Conservation (phyloP, 768 basidiomycete genomes). For the Multifurca ochricompacta region DNA sequence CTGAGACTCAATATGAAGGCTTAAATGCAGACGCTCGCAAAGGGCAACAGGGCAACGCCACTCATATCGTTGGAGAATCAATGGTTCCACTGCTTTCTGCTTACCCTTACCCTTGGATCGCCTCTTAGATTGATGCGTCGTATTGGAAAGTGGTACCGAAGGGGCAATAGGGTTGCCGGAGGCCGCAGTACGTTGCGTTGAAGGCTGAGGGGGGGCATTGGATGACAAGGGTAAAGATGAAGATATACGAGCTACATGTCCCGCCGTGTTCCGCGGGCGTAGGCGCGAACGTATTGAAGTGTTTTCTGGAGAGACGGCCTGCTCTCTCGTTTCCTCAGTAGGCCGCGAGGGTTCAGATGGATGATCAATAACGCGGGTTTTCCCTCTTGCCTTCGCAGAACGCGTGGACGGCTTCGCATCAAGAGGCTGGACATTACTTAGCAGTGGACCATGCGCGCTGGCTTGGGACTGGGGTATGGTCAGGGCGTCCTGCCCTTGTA, state of each 20-base stretch:
- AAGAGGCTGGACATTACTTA: background rate
- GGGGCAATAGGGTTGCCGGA: background rate
- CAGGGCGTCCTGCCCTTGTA: background rate
- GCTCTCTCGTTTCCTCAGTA: background rate
- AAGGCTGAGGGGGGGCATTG: background rate
- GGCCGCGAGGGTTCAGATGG: background rate
- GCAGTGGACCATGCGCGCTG: background rate
- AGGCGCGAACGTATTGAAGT: slow-evolving; percentile 17
- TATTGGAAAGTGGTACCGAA: background rate
- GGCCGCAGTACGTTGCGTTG: background rate
- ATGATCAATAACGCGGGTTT: background rate
- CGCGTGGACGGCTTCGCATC: background rate
- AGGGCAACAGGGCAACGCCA: slow-evolving; percentile 19
- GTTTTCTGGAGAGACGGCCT: background rate
- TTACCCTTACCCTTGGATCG: slow-evolving; percentile 16
- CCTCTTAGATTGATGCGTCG: background rate
- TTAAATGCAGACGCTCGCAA: slow-evolving; percentile 16
- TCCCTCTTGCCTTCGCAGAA: background rate
- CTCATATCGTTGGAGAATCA: slow-evolving; percentile 15
- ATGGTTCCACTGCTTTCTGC: slow-evolving; percentile 13
- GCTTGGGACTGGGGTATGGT: background rate
- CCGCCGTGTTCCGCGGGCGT: slow-evolving; percentile 15
- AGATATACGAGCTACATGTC: slow-evolving; percentile 8
- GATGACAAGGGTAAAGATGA: background rate
- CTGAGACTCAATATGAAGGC: slow-evolving; percentile 12